phyloP scores from a whole-genome alignment of 2,329 filamentous ascomycete species.

The Fusarium camptoceras region DNA sequence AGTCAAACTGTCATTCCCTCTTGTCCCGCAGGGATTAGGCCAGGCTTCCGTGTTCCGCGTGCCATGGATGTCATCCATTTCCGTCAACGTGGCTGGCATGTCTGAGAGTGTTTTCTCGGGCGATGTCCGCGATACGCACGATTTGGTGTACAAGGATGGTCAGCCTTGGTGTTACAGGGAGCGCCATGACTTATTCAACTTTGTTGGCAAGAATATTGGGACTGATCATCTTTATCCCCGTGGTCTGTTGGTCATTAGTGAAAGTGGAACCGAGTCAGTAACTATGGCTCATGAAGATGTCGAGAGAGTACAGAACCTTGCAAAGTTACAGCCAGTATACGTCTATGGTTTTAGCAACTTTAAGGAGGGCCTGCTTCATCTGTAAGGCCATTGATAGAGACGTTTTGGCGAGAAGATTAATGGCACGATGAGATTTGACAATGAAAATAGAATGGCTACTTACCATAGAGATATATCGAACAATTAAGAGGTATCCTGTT shows the following conservation, averaged over 20 bases:
- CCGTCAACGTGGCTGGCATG: constrained; percentile 4
- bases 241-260: neutral
- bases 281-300: constrained; percentile 1
- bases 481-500: no score
- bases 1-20: constrained; percentile 8
- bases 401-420: neutral
- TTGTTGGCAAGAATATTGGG: neutral
- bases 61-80: constrained; percentile 13
- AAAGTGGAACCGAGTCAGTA: neutral
- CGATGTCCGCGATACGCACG: constrained; percentile 6
- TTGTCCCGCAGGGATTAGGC: neutral
- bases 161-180: constrained; percentile 13
- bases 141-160: constrained; percentile 8
- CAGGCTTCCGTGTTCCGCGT: constrained; percentile 10
- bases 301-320: neutral
- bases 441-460: neutral
- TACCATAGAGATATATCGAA: constrained; percentile 1
- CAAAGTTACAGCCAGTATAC: neutral
- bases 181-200: neutral
- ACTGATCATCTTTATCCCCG: constrained; percentile 6
- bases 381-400: neutral
- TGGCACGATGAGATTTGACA: neutral
- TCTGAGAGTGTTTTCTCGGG: constrained; percentile 13
- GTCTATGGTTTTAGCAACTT: constrained; percentile 7
- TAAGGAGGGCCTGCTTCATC: neutral